Percentiles rank a stretch among this genome's conserved stretches.
Evolutionary conservation across 1,284 basidiomycete genomes (phyloP).

Genomic region (Gomphus sp.): DNA sequence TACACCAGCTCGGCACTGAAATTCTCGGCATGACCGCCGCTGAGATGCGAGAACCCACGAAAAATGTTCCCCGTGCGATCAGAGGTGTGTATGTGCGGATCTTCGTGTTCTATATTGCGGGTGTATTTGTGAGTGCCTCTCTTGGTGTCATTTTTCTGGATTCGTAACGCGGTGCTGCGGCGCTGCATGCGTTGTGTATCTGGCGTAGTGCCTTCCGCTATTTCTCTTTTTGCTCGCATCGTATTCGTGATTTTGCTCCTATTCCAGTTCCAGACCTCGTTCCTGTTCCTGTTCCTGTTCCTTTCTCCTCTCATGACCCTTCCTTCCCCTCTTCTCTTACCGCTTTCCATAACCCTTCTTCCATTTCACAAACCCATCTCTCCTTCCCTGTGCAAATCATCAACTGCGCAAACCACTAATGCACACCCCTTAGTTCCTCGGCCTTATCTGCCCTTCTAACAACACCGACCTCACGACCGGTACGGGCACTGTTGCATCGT

Average conservation of each 20-base stretch:
- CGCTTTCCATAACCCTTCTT: too few species aligned
- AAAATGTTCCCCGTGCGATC: slow-evolving; percentile 49
- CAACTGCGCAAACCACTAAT: too few species aligned
- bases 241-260: too few species aligned
- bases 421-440: slow-evolving; percentile 33
- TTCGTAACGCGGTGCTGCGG: too few species aligned
- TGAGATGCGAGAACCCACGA: slow-evolving; percentile 44
- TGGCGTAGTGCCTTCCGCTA: too few species aligned
- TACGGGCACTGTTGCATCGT: slow-evolving; percentile 53
- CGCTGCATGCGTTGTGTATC: too few species aligned
- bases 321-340: not conserved
- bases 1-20: slow-evolving; percentile 3
- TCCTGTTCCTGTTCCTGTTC: too few species aligned
- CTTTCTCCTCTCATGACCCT: not conserved
- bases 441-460: slow-evolving; percentile 70
- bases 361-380: too few species aligned
- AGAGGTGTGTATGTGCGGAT: slow-evolving; percentile 48
- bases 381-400: too few species aligned
- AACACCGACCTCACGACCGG: slow-evolving; percentile 35
- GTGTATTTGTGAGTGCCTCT: slow-evolving; percentile 48
- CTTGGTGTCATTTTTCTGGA: too few species aligned
- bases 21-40: slow-evolving; percentile 29
- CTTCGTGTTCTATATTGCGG: slow-evolving; percentile 63
- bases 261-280: too few species aligned
- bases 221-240: too few species aligned